Conservation (phyloP, 768 basidiomycete species). For the Xerocomus spinulosus region DNA sequence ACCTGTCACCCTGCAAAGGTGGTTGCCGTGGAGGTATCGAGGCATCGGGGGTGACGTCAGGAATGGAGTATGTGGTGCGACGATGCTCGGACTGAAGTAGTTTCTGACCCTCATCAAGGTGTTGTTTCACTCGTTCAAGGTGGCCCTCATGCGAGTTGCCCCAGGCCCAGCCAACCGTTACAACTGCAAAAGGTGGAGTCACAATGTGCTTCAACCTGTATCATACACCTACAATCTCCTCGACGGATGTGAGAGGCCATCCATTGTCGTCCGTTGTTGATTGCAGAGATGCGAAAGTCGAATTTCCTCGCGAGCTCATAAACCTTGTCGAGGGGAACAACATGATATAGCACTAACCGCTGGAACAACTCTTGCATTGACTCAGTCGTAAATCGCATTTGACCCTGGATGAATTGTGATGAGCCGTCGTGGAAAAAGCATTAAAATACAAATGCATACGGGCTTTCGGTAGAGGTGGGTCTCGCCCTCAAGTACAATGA, state of each 20-base stretch:
- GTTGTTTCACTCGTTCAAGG: constrained; percentile 29
- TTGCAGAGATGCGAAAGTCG: constrained; percentile 19
- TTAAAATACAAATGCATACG: constrained; percentile 9
- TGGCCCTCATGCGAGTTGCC: constrained; percentile 29
- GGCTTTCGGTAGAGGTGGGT: constrained; percentile 31
- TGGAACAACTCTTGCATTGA: constrained; percentile 19
- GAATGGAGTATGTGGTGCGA: constrained; percentile 14
- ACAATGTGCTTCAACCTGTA: neutral
- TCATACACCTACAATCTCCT: constrained; percentile 32
- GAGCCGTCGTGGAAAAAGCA: neutral
- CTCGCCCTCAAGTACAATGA: constrained; percentile 38
- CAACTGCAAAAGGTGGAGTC: constrained; percentile 13
- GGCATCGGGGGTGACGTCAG: constrained; percentile 10
- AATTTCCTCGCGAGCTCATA: constrained; percentile 23
- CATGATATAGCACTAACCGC: constrained; percentile 21
- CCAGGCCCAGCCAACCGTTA: constrained; percentile 32
- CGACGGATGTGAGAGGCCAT: constrained; percentile 37
- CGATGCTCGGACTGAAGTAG: constrained; percentile 20
- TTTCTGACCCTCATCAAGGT: constrained; percentile 27
- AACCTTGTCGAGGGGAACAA: constrained; percentile 22
- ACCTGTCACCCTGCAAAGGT: constrained; percentile 18
- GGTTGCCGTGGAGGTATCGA: constrained; percentile 14
- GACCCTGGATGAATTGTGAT: constrained; percentile 13
- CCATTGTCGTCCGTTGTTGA: constrained; percentile 31
- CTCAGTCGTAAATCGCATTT: constrained; percentile 24